These are phyloP conservation scores for Hippophae gyantsensis DNA, from an alignment of 306 rosid genomes.

Conservation along the genomic window DNA sequence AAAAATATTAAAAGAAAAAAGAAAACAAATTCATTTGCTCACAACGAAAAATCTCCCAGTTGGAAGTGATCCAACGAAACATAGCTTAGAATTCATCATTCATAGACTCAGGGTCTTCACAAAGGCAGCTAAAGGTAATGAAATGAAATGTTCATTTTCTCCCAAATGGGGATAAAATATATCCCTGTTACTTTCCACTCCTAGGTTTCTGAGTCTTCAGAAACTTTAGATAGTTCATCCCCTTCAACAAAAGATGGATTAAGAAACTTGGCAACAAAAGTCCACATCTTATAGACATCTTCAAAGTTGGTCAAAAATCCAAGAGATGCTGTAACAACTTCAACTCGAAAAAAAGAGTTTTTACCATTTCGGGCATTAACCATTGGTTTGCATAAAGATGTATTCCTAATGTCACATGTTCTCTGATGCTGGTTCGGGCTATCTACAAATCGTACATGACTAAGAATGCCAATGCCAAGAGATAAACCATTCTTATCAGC, in stretches of 20 bases:
- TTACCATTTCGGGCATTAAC: conserved; percentile 57
- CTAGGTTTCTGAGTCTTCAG: conserved; percentile 29
- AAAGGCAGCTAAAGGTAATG: not conserved
- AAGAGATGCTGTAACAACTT: conserved; percentile 88
- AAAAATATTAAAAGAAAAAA: conserved; percentile 19
- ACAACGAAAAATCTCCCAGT: not conserved
- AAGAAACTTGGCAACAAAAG: conserved; percentile 87
- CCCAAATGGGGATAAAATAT: conserved; percentile 8
- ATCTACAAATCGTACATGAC: conserved; percentile 65
- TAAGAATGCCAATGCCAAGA: conserved; percentile 80
- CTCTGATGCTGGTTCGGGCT: conserved; percentile 45
- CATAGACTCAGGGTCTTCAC: conserved; percentile 2
- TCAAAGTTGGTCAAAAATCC: conserved; percentile 87
- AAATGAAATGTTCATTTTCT: not conserved
- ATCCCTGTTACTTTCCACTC: conserved; percentile 1
- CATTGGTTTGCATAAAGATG: conserved; percentile 76
- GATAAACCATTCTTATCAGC: conserved; percentile 83
- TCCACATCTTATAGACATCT: conserved; percentile 94
- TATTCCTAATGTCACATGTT: conserved; percentile 42
- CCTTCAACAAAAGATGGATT: conserved; percentile 51
- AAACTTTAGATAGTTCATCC: conserved; percentile 17
- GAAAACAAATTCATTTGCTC: conserved; percentile 42
- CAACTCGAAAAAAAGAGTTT: conserved; percentile 60
- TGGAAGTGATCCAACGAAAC: not conserved
- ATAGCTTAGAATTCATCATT: conserved; percentile 4